These are phyloP conservation scores for Aristolochia contorta DNA, from an alignment of 164 flowering plant species.

Conservation along the genomic window DNA sequence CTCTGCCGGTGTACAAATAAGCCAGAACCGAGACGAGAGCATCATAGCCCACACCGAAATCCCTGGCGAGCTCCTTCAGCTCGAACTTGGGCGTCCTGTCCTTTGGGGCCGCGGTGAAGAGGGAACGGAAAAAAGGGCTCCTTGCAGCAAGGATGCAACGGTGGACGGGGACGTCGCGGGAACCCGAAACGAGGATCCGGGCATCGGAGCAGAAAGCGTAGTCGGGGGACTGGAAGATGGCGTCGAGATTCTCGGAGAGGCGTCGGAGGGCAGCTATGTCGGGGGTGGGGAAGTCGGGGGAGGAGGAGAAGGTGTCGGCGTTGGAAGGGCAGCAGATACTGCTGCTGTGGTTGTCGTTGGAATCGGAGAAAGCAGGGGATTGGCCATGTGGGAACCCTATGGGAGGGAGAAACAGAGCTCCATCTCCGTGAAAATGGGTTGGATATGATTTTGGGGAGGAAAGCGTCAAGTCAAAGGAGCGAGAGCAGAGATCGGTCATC, in stretches of 20 bases:
- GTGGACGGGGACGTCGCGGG: slow-evolving; percentile 44
- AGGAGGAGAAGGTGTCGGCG: slow-evolving; percentile 12
- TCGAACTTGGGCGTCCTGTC: slow-evolving; percentile 27
- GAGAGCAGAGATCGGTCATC: background rate
- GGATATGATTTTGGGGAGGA: background rate
- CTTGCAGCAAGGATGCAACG: slow-evolving; percentile 61
- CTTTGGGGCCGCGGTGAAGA: slow-evolving; percentile 23
- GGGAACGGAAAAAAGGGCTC: slow-evolving; percentile 42
- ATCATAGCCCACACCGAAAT: slow-evolving; percentile 49
- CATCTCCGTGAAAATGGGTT: background rate
- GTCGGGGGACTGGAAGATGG: slow-evolving; percentile 28
- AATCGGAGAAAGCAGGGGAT: slow-evolving; percentile 40
- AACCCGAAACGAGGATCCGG: slow-evolving; percentile 21
- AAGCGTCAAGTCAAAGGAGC: background rate
- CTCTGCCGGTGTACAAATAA: slow-evolving; percentile 64
- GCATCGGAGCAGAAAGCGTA: slow-evolving; percentile 51
- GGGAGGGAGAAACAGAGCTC: background rate
- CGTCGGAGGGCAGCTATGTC: slow-evolving; percentile 34
- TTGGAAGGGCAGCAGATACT: slow-evolving; percentile 22
- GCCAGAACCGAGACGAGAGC: slow-evolving; percentile 43
- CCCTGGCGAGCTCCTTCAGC: slow-evolving; percentile 47
- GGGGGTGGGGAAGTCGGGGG: slow-evolving; percentile 14
- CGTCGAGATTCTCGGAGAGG: slow-evolving; percentile 42
- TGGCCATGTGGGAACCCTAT: slow-evolving; percentile 11
- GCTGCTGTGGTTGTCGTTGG: slow-evolving; percentile 46